Base-by-base conservation (phyloP, 2,329 filamentous ascomycete genomes). In the Madurella mycetomatis region DNA sequence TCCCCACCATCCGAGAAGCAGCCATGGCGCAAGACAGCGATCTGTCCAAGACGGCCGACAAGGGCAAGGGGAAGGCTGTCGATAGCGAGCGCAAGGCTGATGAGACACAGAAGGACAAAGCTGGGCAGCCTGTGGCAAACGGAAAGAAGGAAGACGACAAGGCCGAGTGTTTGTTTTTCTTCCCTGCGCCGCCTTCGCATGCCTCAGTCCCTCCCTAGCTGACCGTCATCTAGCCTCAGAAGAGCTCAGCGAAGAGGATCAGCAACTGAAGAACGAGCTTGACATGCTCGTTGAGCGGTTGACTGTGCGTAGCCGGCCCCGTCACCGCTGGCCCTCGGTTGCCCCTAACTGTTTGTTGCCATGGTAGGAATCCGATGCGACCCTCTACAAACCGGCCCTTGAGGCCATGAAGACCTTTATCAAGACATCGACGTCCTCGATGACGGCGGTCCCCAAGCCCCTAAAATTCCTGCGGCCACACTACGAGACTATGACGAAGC, bases 401-500 rank as follows among this genome's bases (percentile, higher is more conserved):
- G 92, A 97, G 73, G 88, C 91, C 63, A 96, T 99, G 84, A 97
- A 96, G 79, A 90, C 86, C 67, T 95, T 90, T 69, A 99, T 99
- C 80, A 97, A 96, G 79, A 99, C 94, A 53, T 96, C 94, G 56
- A 99, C 94, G 62, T 97, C 92, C 56, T 99, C 95, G 44, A 99
- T 99, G 94, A 99, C 94, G 47, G 94, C 94, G 56, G 94, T 99
- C 59, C 94, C 95, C 19, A 99, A 99, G 76, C 94, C 94, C 34
- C 82, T 99, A 66, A 99, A 99, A 75, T 99, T 99, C 72, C 83
- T 99, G 60, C 85, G 94, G 76, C 94, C 92, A 63, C 92, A 99
- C 73, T 99, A 97, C 76, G 88, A 95, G 73, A 85, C 87, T 54
- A 80, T 99, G 68, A 87, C 87, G 59, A 88, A 88, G 71, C 78